These are phyloP conservation scores for Blastobotrys proliferans DNA, from an alignment of 1,139 yeast species.

Conservation along the genomic window DNA sequence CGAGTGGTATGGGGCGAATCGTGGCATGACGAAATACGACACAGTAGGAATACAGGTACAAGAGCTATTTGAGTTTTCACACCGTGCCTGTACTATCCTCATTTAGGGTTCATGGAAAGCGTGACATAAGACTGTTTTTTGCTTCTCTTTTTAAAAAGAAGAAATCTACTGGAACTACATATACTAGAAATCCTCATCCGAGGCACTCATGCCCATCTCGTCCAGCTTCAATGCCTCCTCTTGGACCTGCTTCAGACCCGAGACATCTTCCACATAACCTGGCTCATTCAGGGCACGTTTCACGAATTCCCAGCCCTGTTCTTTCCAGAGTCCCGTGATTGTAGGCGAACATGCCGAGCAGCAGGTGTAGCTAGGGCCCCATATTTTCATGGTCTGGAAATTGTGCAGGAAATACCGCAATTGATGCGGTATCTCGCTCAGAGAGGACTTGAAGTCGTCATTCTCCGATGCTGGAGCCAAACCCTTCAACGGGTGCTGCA, in stretches of 20 bases:
- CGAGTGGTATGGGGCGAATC: no score
- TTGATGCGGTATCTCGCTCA: conserved; percentile 85
- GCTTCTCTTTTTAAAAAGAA: no score
- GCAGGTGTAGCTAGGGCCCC: conserved; percentile 64
- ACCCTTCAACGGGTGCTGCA: conserved; percentile 60
- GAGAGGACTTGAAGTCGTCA: conserved; percentile 33
- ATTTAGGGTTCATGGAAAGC: no score
- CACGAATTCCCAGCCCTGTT: conserved; percentile 78
- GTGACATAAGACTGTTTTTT: no score
- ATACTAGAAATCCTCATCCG: no score
- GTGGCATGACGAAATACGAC: no score
- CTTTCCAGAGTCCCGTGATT: conserved; percentile 49
- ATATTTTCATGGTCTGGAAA: conserved; percentile 59
- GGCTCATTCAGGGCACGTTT: conserved; percentile 61
- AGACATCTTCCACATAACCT: conserved; percentile 62
- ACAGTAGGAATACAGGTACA: no score
- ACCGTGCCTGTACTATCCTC: no score
- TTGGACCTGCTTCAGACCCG: conserved; percentile 75
- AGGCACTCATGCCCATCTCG: conserved; percentile 3
- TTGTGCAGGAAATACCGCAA: conserved; percentile 74
- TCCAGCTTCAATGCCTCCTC: conserved; percentile 65
- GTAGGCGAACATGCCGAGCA: conserved; percentile 82
- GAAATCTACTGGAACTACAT: no score
- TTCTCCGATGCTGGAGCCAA: conserved; percentile 41
- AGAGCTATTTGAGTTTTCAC: no score